Percentiles rank a stretch among this genome's conserved stretches.
Conservation (phyloP, 768 basidiomycete genomes). For the Cyclocybe cylindracea region DNA sequence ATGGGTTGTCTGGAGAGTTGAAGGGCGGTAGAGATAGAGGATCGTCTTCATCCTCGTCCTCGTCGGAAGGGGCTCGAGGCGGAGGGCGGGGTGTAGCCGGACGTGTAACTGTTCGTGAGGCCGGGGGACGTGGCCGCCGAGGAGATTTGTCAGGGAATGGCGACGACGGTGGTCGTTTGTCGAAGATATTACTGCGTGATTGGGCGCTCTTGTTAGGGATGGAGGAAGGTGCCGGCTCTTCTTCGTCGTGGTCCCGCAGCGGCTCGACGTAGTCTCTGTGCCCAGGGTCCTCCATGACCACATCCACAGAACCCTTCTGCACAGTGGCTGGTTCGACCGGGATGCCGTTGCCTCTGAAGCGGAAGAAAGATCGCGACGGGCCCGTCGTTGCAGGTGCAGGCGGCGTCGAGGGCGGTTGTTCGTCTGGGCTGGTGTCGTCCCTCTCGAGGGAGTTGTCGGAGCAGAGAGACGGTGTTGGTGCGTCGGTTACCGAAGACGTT, state of each 20-base stretch:
- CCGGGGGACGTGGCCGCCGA: conserved; percentile 58
- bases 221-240: conserved; percentile 2
- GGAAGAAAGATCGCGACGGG: conserved; percentile 23
- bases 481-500: conserved; percentile 30
- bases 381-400: conserved; percentile 21
- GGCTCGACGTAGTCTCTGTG: background rate
- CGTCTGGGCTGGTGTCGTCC: conserved; percentile 50
- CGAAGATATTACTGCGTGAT: conserved; percentile 40
- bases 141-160: conserved; percentile 61
- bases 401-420: conserved; percentile 55
- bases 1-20: conserved; percentile 12
- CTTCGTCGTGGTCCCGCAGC: background rate
- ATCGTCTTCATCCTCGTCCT: conserved; percentile 34
- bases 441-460: conserved; percentile 65
- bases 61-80: conserved; percentile 14
- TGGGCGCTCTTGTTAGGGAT: conserved; percentile 3
- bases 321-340: conserved; percentile 18
- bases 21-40: conserved; percentile 31
- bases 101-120: no score
- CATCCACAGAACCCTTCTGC: background rate
- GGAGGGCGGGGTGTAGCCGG: conserved; percentile 26
- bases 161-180: conserved; percentile 62
- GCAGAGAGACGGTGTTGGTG: conserved; percentile 69
- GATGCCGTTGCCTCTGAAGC: conserved; percentile 27
- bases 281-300: background rate